Evolutionary conservation across 306 rosid genomes (phyloP).

Genomic region (Castanospermum australe): DNA sequence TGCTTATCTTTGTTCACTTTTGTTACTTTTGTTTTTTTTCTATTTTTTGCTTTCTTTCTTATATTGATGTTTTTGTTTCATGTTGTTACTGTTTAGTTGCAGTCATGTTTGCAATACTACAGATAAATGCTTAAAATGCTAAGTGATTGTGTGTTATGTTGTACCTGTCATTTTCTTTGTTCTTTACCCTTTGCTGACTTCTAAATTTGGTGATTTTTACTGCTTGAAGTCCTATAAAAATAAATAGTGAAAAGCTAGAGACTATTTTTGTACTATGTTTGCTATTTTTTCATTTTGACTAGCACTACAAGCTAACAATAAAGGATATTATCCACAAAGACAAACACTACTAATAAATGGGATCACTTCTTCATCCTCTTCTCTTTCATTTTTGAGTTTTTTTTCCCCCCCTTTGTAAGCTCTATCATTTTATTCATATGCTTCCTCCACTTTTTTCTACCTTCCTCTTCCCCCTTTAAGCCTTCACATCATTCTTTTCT

Average conservation of each 20-base stretch:
- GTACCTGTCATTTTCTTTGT: background rate
- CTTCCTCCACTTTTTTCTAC: background rate
- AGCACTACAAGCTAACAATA: background rate
- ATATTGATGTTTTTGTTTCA: background rate
- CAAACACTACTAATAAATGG: background rate
- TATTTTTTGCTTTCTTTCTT: background rate
- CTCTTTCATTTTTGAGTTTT: background rate
- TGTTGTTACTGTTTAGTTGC: background rate
- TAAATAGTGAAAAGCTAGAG: background rate
- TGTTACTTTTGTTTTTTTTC: background rate
- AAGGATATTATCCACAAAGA: background rate
- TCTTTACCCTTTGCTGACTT: background rate
- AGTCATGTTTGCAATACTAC: background rate
- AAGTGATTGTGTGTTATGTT: background rate
- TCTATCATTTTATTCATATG: constrained; percentile 18
- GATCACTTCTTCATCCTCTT: background rate
- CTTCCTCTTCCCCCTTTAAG: background rate
- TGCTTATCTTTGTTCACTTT: too few species aligned
- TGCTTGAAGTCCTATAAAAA: background rate
- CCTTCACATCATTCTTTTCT: background rate
- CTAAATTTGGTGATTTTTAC: background rate
- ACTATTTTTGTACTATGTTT: too few species aligned
- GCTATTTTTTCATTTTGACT: background rate
- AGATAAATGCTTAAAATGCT: background rate
- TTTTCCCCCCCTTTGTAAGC: background rate